Base-by-base conservation (phyloP, 495 filamentous ascomycete species). In the Trichocladium antarcticum region DNA sequence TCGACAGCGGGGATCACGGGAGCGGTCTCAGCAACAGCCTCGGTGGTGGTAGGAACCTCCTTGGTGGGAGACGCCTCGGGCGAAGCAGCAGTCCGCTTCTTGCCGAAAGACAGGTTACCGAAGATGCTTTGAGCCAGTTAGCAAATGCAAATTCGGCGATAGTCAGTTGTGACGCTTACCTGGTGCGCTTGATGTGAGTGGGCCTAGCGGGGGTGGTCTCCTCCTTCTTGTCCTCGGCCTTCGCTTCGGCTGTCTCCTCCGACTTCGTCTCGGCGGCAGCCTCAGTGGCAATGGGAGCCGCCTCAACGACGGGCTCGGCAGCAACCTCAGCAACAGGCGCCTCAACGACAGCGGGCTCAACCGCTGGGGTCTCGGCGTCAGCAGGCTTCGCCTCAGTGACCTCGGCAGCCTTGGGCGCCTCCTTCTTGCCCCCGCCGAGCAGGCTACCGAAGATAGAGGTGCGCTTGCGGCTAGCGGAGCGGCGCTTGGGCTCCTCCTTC, bases 381-480 rank as follows among this genome's bases (percentile, higher is more conserved):
- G 58, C 58, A 28, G 66, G 50, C 57, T 71, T 62, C 49, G 71
- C 64, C 60, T 77, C 73, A 49, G 72, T 42, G 24, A 66, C 53
- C 53, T 69, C 63, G 49, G 71, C 75, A 14, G 69, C 70, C 69
- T 84, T 78, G 42, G 73, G 61, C 62, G 81, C 79, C 46, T 87
- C 81, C 68, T 83, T 84, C 79, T 87, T 89, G 59, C 79, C 77
- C 79, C 87, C 88, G 59, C 79, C 77, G 3, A 85, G 72, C 38
- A 89, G 71, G 50, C 63, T 69, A 54, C 82, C 85, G 66, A 97
- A 93, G 70, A 94, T 80, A 60, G 85, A 89, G 36, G 70, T 60
- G 50, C 87, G 83, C 82, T 95, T 95, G 65, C 84, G 83, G 61
- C 85, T 93, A 49, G 85, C 84, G 47, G 87, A 93, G 56, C 85